Conservation (phyloP, 805 yeast species). For the Suhomyces sp. region DNA sequence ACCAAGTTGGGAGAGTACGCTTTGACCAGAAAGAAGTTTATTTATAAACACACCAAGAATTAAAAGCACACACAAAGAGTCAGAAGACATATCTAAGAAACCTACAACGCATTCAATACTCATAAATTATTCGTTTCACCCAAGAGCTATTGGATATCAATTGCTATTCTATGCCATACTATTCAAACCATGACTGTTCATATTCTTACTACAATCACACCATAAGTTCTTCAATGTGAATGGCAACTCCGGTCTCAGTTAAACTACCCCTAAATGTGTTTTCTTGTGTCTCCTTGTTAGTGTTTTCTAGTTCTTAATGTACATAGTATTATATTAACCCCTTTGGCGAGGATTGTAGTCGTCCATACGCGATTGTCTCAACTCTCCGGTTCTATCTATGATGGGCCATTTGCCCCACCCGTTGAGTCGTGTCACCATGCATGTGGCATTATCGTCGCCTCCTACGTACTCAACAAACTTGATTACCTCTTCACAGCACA, state of each 20-base stretch:
- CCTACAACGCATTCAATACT: too few species aligned
- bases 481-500: slow-evolving; percentile 80
- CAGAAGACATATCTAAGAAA: too few species aligned
- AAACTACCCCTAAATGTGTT: background rate
- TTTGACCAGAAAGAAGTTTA: slow-evolving; percentile 85
- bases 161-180: background rate
- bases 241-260: too few species aligned
- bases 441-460: slow-evolving; percentile 95
- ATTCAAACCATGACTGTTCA: slow-evolving; percentile 1
- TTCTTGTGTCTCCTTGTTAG: background rate
- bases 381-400: slow-evolving; percentile 75
- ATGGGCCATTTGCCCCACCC: slow-evolving; percentile 97
- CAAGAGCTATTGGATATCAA: too few species aligned
- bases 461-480: slow-evolving; percentile 82
- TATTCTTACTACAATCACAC: too few species aligned
- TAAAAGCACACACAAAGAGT: slow-evolving; percentile 15
- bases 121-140: too few species aligned
- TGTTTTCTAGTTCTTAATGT: background rate
- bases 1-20: slow-evolving; percentile 93
- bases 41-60: slow-evolving; percentile 75
- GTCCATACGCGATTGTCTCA: slow-evolving; percentile 68
- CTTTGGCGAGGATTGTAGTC: slow-evolving; percentile 36
- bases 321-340: background rate
- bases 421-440: slow-evolving; percentile 69
- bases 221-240: too few species aligned